Conservation (phyloP, 2,329 filamentous ascomycete genomes). For the Falciphora oryzae region DNA sequence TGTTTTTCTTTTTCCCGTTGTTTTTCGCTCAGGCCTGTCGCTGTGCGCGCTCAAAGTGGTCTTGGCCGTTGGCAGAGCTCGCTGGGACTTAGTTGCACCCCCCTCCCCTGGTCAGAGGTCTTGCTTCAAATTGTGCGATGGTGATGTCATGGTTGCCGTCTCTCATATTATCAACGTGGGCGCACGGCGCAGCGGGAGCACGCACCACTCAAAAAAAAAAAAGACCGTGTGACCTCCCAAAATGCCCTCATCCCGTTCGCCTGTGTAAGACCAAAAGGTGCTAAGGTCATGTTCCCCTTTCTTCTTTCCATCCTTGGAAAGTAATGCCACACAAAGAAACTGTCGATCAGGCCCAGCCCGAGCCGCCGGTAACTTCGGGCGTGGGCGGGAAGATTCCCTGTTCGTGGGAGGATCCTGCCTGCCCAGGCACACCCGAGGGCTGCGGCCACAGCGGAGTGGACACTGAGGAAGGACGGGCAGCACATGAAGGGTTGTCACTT, state of each 20-base stretch:
- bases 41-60: neutral
- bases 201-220: neutral
- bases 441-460: no score
- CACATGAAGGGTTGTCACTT: neutral
- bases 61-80: neutral
- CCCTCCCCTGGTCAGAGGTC: neutral
- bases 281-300: neutral
- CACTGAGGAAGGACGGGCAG: no score
- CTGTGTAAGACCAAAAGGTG: neutral
- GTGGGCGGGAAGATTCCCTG: neutral
- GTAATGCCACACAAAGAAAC: neutral
- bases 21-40: neutral
- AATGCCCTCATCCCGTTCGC: no score
- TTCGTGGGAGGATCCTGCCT: neutral
- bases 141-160: neutral
- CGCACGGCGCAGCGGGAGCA: neutral
- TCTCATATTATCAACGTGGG: neutral
- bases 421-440: neutral
- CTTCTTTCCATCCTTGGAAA: neutral
- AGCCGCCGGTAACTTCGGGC: neutral
- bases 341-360: neutral
- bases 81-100: neutral
- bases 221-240: no score
- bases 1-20: neutral
- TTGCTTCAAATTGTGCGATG: neutral